A percentile compares a stretch with the other conserved stretches of the same genome.
Evolutionary conservation across 2,329 filamentous ascomycete species (phyloP).

Genomic region (Cercospora zeina): DNA sequence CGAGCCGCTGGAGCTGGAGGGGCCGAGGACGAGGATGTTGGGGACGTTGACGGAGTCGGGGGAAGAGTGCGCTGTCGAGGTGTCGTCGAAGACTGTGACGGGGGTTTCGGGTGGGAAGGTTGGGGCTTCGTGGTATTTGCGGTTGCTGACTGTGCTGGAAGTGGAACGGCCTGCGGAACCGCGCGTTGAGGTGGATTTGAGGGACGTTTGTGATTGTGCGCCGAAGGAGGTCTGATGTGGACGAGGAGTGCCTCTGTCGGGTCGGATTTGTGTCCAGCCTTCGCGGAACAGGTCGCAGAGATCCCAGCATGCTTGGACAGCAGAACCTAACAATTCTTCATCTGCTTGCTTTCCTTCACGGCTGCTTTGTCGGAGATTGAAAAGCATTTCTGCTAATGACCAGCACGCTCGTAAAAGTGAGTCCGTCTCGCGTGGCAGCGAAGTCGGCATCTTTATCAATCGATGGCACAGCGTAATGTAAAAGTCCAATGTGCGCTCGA

Average conservation of each 20-base stretch:
- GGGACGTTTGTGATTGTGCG: slow-evolving; percentile 26
- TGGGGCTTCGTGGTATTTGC: slow-evolving; percentile 48
- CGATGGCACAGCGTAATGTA: slow-evolving; percentile 92
- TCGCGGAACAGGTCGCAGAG: slow-evolving; percentile 90
- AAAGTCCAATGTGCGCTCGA: slow-evolving; percentile 87
- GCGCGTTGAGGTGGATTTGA: slow-evolving; percentile 28
- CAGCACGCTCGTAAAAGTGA: slow-evolving; percentile 82
- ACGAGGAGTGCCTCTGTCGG: slow-evolving; percentile 80
- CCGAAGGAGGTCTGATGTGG: slow-evolving; percentile 77
- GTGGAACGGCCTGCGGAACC: slow-evolving; percentile 42
- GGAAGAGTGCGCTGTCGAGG: slow-evolving; percentile 69
- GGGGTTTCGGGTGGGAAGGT: slow-evolving; percentile 75
- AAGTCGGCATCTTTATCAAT: slow-evolving; percentile 89
- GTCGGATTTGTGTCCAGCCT: slow-evolving; percentile 85
- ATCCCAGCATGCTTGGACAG: slow-evolving; percentile 92
- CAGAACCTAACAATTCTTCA: slow-evolving; percentile 81
- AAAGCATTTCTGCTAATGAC: slow-evolving; percentile 88
- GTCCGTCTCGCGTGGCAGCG: slow-evolving; percentile 78
- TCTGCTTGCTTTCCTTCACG: slow-evolving; percentile 71
- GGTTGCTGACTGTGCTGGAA: slow-evolving; percentile 49
- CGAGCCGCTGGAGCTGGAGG: slow-evolving; percentile 51
- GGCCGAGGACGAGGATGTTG: slow-evolving; percentile 84
- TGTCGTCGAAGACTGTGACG: slow-evolving; percentile 93
- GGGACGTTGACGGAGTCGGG: slow-evolving; percentile 70
- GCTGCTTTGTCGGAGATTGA: slow-evolving; percentile 80